Evolutionary conservation across 805 yeast species (phyloP), one percentile per base, ranked within the genome.

Genomic region (Nakazawaea siamensis): DNA sequence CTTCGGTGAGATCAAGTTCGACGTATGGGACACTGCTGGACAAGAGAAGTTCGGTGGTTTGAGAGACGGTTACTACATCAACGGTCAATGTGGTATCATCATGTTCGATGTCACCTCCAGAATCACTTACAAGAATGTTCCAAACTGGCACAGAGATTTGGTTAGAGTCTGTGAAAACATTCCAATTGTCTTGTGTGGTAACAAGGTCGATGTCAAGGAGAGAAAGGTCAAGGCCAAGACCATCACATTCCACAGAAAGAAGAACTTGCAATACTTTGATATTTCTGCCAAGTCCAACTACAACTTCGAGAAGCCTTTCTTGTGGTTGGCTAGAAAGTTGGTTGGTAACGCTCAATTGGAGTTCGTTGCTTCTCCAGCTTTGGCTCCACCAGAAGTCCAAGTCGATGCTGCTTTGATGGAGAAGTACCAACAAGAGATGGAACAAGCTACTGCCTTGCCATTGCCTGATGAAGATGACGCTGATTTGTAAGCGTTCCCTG

Each of bases 11-110:
- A 86, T 92, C 70, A 90, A 85, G 66, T 92, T 92, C 67, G 97
- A 92, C 62, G 97, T 92, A 55, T 92, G 99, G 99, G 99, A 92
- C 67, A 92, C 99, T 38, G 99, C 99, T 40, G 99, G 99, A 47
- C 99, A 92, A 74, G 99, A 92, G 71, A 92, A 92, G 71, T 92
- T 92, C 53, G 99, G 99, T 67, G 98, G 99, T 54, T 75, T 92
- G 59, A 88, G 99, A 76, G 99, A 92, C 60, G 99, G 99, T 61
- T 92, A 92, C 74, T 92, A 92, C 71, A 92, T 92, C 65, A 90
- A 92, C 64, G 99, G 98, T 60, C 96, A 92, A 71, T 92, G 98
- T 76, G 99, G 97, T 71, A 92, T 92, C 72, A 92, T 92, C 66
- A 92, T 92, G 99, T 92, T 92, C 62, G 99, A 92, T 68, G 98